Percentiles rank a stretch among this genome's conserved stretches.
Conservation (phyloP, 768 basidiomycete genomes). For the Podaxis sp. region DNA sequence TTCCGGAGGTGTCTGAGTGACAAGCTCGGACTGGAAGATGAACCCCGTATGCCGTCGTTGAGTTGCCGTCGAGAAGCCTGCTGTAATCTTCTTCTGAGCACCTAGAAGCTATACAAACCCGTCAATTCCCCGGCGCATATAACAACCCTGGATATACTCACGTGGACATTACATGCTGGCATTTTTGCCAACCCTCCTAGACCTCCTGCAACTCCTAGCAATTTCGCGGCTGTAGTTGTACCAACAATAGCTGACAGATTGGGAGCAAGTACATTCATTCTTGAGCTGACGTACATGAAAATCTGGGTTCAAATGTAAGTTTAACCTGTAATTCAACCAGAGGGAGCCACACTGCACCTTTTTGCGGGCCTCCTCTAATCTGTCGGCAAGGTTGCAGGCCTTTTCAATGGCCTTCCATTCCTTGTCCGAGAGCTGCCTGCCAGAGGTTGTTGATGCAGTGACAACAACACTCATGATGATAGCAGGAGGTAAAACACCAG, state of each 20-base stretch:
- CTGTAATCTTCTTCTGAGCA: slow-evolving; percentile 88
- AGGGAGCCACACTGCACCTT: slow-evolving; percentile 47
- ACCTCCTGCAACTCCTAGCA: slow-evolving; percentile 96
- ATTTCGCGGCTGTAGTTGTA: slow-evolving; percentile 96
- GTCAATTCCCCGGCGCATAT: neutral
- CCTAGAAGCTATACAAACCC: slow-evolving; percentile 71
- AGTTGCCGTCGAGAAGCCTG: slow-evolving; percentile 86
- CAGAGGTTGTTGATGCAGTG: slow-evolving; percentile 89
- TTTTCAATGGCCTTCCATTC: slow-evolving; percentile 82
- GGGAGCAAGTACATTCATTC: slow-evolving; percentile 98
- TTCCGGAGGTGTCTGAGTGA: slow-evolving; percentile 83
- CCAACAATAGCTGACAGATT: slow-evolving; percentile 99
- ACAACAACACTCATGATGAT: slow-evolving; percentile 96
- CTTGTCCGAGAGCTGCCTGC: slow-evolving; percentile 63
- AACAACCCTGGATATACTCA: slow-evolving; percentile 39
- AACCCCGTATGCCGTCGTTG: slow-evolving; percentile 95
- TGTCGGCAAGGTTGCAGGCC: slow-evolving; percentile 88
- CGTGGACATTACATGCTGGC: slow-evolving; percentile 94
- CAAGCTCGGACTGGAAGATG: slow-evolving; percentile 90
- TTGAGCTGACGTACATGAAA: slow-evolving; percentile 98
- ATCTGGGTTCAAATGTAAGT: slow-evolving; percentile 52
- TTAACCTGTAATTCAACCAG: neutral
- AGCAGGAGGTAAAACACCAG: slow-evolving; percentile 80
- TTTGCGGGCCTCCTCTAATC: slow-evolving; percentile 86
- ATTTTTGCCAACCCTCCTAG: slow-evolving; percentile 88